These are phyloP conservation scores for Aspergillus leporis DNA, from an alignment of 495 filamentous ascomycete genomes.

Conservation along the genomic window DNA sequence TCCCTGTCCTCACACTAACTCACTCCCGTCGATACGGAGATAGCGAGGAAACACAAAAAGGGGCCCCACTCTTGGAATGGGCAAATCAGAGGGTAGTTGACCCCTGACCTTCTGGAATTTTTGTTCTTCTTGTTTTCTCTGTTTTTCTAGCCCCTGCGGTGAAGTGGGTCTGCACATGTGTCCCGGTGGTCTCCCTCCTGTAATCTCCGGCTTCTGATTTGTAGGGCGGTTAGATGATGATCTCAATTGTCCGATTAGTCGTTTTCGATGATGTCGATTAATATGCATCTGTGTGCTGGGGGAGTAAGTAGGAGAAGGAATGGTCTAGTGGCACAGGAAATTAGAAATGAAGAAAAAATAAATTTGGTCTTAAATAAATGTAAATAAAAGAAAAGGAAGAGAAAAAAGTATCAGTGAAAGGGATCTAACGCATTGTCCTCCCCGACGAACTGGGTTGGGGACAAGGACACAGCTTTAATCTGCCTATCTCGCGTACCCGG, in stretches of 20 bases:
- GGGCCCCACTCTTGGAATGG: neutral
- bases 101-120: conserved; percentile 28
- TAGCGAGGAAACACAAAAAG: neutral
- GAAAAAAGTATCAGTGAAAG: neutral
- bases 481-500: neutral
- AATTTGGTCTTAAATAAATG: neutral
- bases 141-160: conserved; percentile 12
- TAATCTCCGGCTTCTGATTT: conserved; percentile 32
- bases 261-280: conserved; percentile 25
- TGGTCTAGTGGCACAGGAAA: neutral
- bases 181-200: conserved; percentile 25
- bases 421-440: neutral
- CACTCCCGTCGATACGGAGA: neutral
- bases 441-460: neutral
- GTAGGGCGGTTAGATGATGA: conserved; percentile 27
- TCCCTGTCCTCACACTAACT: neutral
- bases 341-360: neutral
- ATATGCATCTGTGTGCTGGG: conserved; percentile 3
- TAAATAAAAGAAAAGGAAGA: neutral
- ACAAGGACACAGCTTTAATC: neutral
- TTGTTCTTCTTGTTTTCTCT: conserved; percentile 9
- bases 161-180: conserved; percentile 23
- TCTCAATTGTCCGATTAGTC: conserved; percentile 32
- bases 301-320: neutral
- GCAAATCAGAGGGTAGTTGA: conserved; percentile 10